phyloP scores from a whole-genome alignment of 2,329 filamentous ascomycete species.

The Fusarium citri region DNA sequence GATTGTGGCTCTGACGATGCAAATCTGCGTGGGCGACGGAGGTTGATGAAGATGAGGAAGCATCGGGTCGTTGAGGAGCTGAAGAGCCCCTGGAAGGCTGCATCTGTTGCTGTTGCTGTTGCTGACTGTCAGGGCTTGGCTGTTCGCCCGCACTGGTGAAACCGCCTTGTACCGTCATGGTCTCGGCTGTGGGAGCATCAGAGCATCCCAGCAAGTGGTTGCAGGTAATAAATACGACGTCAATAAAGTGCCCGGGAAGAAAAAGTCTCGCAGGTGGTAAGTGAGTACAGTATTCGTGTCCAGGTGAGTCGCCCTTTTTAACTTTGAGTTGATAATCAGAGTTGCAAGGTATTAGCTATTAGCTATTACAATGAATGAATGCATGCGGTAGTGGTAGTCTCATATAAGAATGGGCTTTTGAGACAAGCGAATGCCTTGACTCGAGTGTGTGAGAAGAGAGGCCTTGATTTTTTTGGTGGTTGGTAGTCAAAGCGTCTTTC shows the following conservation, averaged over 20 bases:
- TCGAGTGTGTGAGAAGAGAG: not conserved
- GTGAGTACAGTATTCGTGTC: not conserved
- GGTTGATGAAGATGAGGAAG: constrained; percentile 26
- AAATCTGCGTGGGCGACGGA: constrained; percentile 50
- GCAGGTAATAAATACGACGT: constrained; percentile 35
- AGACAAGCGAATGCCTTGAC: constrained; percentile 35
- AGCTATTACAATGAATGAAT: constrained; percentile 31
- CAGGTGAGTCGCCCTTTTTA: constrained; percentile 1
- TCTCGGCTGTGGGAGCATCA: constrained; percentile 39
- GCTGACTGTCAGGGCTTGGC: constrained; percentile 39
- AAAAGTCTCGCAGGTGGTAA: constrained; percentile 5
- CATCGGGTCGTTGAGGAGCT: constrained; percentile 32
- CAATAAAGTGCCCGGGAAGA: constrained; percentile 10
- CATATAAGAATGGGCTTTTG: constrained; percentile 29
- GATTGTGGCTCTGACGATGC: constrained; percentile 65
- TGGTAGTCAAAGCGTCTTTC: constrained; percentile 26
- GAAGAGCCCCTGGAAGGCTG: constrained; percentile 9
- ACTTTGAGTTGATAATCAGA: constrained; percentile 1
- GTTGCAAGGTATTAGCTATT: constrained; percentile 26
- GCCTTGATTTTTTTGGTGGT: constrained; percentile 11
- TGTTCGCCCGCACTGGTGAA: constrained; percentile 46
- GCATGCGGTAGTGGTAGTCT: constrained; percentile 35
- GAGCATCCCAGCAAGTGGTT: constrained; percentile 45
- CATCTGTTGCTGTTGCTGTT: constrained; percentile 7
- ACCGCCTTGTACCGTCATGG: constrained; percentile 47